Evolutionary conservation across 1,139 yeast genomes (phyloP), one percentile per base, ranked within the genome.

Genomic region (Hanseniaspora gamundiae): DNA sequence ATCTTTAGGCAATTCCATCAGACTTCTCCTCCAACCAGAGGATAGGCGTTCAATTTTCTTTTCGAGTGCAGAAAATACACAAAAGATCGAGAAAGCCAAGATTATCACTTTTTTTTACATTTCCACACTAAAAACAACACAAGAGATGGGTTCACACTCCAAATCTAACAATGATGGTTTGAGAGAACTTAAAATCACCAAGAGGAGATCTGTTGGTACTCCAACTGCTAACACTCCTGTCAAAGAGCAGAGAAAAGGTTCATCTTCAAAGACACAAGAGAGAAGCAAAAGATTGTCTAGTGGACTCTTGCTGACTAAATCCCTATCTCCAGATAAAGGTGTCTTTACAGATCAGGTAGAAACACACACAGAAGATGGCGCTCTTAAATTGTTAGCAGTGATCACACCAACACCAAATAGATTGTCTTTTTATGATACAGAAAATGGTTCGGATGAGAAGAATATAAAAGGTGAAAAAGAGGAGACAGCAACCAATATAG

Each of bases 161-260:
- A 28, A 35, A 2, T 13, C 30, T 11, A 30, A 28, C 11, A 42
- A 22, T 14, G 24, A 26, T 20, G 46, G 42, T 1, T 33, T 43
- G 33, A 43, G 40, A 27, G 43, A 43, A n/a, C 35, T 43, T 17
- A 43, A 43, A 30, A 36, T 43, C 4, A 41, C 46, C 6, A 43
- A 43, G 19, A 35, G 43, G 26, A 30, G 17, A 30, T 14, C 35
- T 30, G 19, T 14, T 13, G 9, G 35, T n/a, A 30, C 8, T 4
- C 17, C 17, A 30, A 30, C 14, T 30, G 3, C 17, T n/a, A 30
- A 24, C 43, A 13, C 45, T 33, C 17, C 30, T 30, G 20, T 19
- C 22, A 16, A 24, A 40, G 19, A 33, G 20, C n/a, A n/a, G 27
- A 36, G 30, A 43, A 17, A 42, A 4, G 26, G 30, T 13, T 33